These are phyloP conservation scores for Syzygium syzygioides DNA, from an alignment of 441 rosid genomes.

Conservation along the genomic window DNA sequence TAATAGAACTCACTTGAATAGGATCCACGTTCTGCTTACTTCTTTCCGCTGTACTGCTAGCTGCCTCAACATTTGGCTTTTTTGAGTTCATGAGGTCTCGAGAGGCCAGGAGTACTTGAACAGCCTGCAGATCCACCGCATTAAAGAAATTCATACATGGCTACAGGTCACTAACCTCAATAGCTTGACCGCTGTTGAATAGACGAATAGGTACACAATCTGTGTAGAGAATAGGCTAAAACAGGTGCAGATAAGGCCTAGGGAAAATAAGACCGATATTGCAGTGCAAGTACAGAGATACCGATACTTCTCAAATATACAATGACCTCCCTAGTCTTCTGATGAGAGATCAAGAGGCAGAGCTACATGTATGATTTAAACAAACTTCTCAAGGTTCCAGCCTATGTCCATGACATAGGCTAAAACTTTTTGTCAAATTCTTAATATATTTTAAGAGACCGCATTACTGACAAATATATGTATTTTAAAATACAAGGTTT, in stretches of 20 bases:
- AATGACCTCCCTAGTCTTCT: neutral
- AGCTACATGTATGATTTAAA: neutral
- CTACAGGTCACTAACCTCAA: neutral
- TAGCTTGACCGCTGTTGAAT: neutral
- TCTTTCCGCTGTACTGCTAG: conserved; percentile 20
- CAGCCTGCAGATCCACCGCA: conserved; percentile 45
- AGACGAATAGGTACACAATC: neutral
- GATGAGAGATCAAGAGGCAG: neutral
- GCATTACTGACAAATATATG: neutral
- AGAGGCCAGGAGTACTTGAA: conserved; percentile 56
- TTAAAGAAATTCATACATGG: neutral
- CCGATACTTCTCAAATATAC: neutral
- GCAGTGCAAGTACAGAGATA: neutral
- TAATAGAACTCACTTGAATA: conserved; percentile 47
- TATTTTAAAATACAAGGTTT: neutral
- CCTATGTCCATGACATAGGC: neutral
- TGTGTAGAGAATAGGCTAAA: neutral
- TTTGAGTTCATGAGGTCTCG: conserved; percentile 44
- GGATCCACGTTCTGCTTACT: conserved; percentile 41
- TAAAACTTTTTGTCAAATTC: neutral
- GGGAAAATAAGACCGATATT: neutral
- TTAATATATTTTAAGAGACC: neutral
- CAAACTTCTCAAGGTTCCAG: neutral
- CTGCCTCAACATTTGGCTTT: conserved; percentile 28
- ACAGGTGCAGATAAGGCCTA: neutral